Percentiles rank a stretch among this genome's conserved stretches.
Conservation (phyloP, 768 basidiomycete species). For the Tulasnella sp. region DNA sequence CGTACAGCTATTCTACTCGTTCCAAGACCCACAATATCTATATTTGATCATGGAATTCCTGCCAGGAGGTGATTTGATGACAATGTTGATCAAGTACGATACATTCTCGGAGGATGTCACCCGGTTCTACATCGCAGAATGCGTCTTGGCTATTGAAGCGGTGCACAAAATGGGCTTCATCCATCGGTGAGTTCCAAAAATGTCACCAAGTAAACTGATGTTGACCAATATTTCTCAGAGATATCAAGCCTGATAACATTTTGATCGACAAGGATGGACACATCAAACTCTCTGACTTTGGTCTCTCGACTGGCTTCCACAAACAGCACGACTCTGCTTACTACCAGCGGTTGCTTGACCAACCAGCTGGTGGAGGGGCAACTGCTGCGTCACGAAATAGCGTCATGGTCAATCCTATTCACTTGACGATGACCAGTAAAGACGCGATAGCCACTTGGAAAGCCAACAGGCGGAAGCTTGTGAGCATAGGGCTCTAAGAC, state of each 20-base stretch:
- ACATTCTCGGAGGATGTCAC: constrained; percentile 98
- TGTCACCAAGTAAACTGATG: too few relatives aligned
- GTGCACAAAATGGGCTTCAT: constrained; percentile 97
- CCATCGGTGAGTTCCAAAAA: constrained; percentile 73
- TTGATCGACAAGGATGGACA: constrained; percentile 96
- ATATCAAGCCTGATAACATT: constrained; percentile 99
- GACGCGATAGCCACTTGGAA: constrained; percentile 98
- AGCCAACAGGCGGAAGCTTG: constrained; percentile 90
- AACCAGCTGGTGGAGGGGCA: constrained; percentile 29
- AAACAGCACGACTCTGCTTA: constrained; percentile 95
- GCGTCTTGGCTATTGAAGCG: constrained; percentile 92
- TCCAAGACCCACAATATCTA: constrained; percentile 84
- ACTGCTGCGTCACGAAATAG: constrained; percentile 69
- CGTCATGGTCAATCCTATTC: constrained; percentile 95
- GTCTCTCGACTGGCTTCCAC: constrained; percentile 97
- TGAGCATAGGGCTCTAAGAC: constrained; percentile 28
- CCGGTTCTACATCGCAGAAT: constrained; percentile 98
- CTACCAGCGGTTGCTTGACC: constrained; percentile 79
- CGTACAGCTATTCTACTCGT: constrained; percentile 95
- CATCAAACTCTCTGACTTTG: constrained; percentile 96
- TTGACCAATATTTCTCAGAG: constrained; percentile 52
- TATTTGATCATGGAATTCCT: constrained; percentile 99
- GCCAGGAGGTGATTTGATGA: constrained; percentile 97
- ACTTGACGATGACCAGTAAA: constrained; percentile 88
- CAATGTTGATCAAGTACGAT: constrained; percentile 99